Evolutionary conservation across 139 green algal genomes (phyloP).

Genomic region (Chlorella sp.): DNA sequence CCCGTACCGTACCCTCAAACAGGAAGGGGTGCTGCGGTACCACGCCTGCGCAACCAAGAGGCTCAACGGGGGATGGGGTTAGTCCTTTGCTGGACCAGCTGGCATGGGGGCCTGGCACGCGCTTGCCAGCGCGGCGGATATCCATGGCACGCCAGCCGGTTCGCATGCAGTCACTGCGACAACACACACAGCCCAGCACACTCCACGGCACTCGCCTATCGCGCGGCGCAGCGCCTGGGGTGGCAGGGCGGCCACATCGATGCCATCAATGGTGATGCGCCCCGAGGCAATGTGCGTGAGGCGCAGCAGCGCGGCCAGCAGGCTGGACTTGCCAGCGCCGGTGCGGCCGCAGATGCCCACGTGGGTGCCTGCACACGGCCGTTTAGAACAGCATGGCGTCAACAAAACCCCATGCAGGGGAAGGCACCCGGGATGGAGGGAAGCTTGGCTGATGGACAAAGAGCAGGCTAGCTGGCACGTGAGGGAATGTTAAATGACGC

Average conservation of each 20-base stretch:
- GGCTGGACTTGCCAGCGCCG: slow-evolving; percentile 73
- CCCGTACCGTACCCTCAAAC: slow-evolving; percentile 67
- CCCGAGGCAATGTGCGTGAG: slow-evolving; percentile 54
- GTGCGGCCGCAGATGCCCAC: slow-evolving; percentile 65
- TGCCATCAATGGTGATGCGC: slow-evolving; percentile 46
- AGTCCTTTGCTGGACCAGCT: no score
- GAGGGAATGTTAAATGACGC: no score
- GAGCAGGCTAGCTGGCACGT: no score
- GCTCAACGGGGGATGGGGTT: not conserved
- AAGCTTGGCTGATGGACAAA: no score
- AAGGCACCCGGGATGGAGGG: no score
- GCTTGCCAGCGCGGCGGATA: no score
- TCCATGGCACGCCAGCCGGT: no score
- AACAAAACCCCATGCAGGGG: no score
- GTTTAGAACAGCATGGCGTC: no score
- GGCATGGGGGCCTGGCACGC: no score
- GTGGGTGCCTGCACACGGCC: slow-evolving; percentile 21
- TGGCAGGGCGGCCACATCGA: slow-evolving; percentile 47
- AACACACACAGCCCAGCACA: not conserved
- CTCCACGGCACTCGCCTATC: slow-evolving; percentile 45
- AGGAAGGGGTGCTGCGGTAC: slow-evolving; percentile 78
- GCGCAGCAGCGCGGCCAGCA: slow-evolving; percentile 66
- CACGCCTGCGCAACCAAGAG: slow-evolving; percentile 36
- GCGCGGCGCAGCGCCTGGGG: slow-evolving; percentile 47
- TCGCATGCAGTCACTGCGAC: no score